Base-by-base conservation (phyloP, 2,329 filamentous ascomycete species). In the Zasmidium angulare region DNA sequence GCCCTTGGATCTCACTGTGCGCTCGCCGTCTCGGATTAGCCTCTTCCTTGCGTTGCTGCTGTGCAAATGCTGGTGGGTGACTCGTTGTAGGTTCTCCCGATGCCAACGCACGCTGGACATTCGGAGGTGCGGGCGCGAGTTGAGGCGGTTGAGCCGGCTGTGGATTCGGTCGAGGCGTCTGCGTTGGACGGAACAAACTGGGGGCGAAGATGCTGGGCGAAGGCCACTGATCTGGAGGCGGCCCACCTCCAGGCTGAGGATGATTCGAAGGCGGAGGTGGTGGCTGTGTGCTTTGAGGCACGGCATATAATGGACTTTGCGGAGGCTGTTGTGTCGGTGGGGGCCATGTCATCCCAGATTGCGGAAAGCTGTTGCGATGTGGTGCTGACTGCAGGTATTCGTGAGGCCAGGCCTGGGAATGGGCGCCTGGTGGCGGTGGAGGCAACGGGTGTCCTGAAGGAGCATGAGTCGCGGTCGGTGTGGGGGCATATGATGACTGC, bases 1-100 rank as follows among this genome's bases (percentile, higher is more conserved):
- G 21, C 7, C 49, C 49, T 19, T 26, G 49, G 29, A 50, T 29
- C 49, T 50, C 62, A 29, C 59, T 62, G 48, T 62, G 59, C 22
- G 62, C 49, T 36, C 62, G 49, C 43, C 60, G 52, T 43, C 60
- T 58, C 14, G 47, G 26, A 29, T 56, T 59, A 14, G 55, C 55
- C 46, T 65, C 63, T n/a, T 53, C 40, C 24, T 65, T 50, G 17
- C 60, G 53, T 50, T 59, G 60, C 61, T 69, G 68, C 56, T 71
- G 69, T 12, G 69, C 69, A 58, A 71, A 71, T 19, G 68, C 69
- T 10, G 69, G 69, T 17, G 61, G 52, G 26, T 63, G 67, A 48
- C 54, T 61, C 2, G 29, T 56, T 3, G 59, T 40, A 21, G 64
- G 55, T 21, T 54, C 62, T 19, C 63, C 26, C 47, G 62, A 11